Conservation (phyloP, 116 monocot genomes). For the Iris pallida region DNA sequence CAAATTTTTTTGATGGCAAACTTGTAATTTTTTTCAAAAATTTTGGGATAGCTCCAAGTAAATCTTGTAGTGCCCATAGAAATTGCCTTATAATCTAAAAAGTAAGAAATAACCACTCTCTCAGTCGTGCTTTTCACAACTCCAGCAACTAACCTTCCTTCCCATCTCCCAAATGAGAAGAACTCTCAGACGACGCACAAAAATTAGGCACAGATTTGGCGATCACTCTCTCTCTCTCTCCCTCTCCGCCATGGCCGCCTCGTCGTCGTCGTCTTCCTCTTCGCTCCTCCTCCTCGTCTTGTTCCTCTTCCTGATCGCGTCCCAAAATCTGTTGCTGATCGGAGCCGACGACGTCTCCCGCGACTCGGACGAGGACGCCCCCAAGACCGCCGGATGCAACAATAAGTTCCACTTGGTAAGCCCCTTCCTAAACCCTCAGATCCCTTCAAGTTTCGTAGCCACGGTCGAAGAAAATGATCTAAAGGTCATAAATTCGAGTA, state of each 20-base stretch:
- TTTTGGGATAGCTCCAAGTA: too few relatives aligned
- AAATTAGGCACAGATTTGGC: too few relatives aligned
- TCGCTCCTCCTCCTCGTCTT: not conserved
- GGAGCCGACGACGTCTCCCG: conserved; percentile 25
- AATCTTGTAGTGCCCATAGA: too few relatives aligned
- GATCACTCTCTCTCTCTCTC: conserved; percentile 8
- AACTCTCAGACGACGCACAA: too few relatives aligned
- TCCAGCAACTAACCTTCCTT: too few relatives aligned
- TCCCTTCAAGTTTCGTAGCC: not conserved
- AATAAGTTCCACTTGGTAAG: conserved; percentile 53
- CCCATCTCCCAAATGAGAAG: too few relatives aligned
- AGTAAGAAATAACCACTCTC: too few relatives aligned
- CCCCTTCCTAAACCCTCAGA: not conserved
- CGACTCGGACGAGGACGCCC: conserved; percentile 30
- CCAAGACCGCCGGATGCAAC: conserved; percentile 31
- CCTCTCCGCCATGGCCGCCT: conserved; percentile 14
- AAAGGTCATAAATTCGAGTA: not conserved
- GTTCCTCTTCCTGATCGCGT: conserved; percentile 16
- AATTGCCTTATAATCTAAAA: too few relatives aligned
- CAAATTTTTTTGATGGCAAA: too few relatives aligned
- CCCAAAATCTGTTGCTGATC: not conserved
- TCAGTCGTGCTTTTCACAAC: too few relatives aligned
- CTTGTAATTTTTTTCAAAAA: too few relatives aligned
- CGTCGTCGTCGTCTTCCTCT: too few relatives aligned
- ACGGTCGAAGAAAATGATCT: not conserved